A percentile compares a stretch with the other conserved stretches of the same genome.
Evolutionary conservation across 1,284 basidiomycete species (phyloP).

Genomic region (Microbotryum saponariae): DNA sequence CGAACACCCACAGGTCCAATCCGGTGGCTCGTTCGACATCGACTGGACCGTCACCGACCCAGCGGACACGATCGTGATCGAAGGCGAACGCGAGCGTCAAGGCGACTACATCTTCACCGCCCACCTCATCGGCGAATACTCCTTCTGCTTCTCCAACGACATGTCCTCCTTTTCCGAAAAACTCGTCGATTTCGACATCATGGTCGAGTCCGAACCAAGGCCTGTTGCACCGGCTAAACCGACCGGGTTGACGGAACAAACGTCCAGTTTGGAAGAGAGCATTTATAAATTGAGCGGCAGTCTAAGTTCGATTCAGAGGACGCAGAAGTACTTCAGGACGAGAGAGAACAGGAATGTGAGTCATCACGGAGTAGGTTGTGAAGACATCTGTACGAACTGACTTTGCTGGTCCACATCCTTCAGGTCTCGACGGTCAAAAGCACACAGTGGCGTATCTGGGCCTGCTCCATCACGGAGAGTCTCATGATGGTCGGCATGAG

Average conservation of each 20-base stretch:
- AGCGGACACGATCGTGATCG: slow-evolving; percentile 71
- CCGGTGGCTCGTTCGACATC: slow-evolving; percentile 93
- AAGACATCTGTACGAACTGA: neutral
- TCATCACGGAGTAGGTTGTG: neutral
- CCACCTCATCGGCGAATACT: slow-evolving; percentile 86
- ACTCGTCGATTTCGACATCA: slow-evolving; percentile 81
- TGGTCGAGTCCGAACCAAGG: slow-evolving; percentile 91
- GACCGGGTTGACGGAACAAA: slow-evolving; percentile 67
- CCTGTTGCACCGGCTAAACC: slow-evolving; percentile 68
- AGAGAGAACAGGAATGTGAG: slow-evolving; percentile 31
- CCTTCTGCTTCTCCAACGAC: slow-evolving; percentile 96
- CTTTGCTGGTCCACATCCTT: neutral
- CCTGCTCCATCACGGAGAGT: slow-evolving; percentile 32
- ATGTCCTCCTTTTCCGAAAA: slow-evolving; percentile 85
- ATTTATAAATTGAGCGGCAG: slow-evolving; percentile 79
- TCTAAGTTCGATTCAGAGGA: slow-evolving; percentile 75
- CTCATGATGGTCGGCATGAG: slow-evolving; percentile 35
- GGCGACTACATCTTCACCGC: slow-evolving; percentile 97
- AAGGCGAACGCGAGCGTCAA: slow-evolving; percentile 79
- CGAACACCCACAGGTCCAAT: slow-evolving; percentile 57
- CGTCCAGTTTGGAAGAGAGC: slow-evolving; percentile 82
- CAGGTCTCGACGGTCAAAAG: slow-evolving; percentile 35
- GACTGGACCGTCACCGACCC: slow-evolving; percentile 92
- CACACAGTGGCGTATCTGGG: slow-evolving; percentile 34
- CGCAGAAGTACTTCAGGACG: slow-evolving; percentile 70